Evolutionary conservation across 2,329 filamentous ascomycete species (phyloP), one percentile per base, ranked within the genome.

Genomic region (Penicillium expansum): DNA sequence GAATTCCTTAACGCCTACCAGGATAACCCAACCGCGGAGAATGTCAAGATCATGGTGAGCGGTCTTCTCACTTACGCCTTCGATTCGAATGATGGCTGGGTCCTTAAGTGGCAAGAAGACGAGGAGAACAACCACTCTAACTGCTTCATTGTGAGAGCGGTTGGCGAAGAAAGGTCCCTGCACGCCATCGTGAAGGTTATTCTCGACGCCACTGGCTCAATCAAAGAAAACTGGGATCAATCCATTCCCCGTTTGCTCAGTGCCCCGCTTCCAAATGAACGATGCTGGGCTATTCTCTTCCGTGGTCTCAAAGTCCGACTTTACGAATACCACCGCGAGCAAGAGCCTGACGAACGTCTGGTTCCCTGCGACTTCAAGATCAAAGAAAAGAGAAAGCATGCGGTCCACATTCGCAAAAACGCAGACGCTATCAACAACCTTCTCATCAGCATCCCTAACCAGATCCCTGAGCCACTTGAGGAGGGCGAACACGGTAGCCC

Each of bases 271-370:
- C 18, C 38, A 1, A 11, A 18, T 16, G 39, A 47, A 7, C 48
- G 53, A 16, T 56, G 53, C 41, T 56, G 53, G 53, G 53, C 32
- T 5, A 18, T 56, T 3, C 24, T 56, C 10, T 13, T 56, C 13
- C 53, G 41, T 10, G 53, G 48, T 11, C 11, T 45, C n/a, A 50
- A 52, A n/a, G 32, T 55, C n/a, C 35, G 37, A 1, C 39, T 56
- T 2, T 44, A 37, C 4, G 53, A 56, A 4, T 56, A 56, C 20
- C 48, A 56, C 11, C 53, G 53, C 5, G 32, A 24, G 32, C 24
- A 56, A 18, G 4, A 18, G 4, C 18, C 20, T 7, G 39, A 30
- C 4, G 16, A 22, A 5, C 45, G 52, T n/a, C 13, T 49, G 22
- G 14, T 56, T 3, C 30, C 39, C 4, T 56, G 53, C 14, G 53